These are phyloP conservation scores for Grigorovia yakushimaensis DNA, from an alignment of 805 yeast species.

Conservation along the genomic window DNA sequence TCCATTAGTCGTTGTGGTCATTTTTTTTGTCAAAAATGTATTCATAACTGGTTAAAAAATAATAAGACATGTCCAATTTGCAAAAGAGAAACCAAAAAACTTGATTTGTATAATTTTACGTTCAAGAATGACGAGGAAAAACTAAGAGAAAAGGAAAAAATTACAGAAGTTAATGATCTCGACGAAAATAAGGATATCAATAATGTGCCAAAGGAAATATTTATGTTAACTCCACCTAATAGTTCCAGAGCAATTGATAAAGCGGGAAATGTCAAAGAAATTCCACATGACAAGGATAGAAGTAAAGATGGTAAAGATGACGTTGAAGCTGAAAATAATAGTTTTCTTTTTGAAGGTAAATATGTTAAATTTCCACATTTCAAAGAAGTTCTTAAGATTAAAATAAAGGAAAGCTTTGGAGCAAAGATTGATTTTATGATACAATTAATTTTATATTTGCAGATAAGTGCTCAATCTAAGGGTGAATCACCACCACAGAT, in stretches of 20 bases:
- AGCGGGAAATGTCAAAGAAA: background rate
- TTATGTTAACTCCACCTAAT: background rate
- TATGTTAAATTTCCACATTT: slow-evolving; percentile 25
- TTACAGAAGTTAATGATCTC: background rate
- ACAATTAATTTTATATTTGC: slow-evolving; percentile 58
- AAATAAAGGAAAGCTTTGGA: slow-evolving; percentile 50
- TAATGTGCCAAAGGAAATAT: background rate
- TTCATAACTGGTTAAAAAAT: slow-evolving; percentile 58
- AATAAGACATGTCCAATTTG: slow-evolving; percentile 73
- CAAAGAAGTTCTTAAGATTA: slow-evolving; percentile 36
- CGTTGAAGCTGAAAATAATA: background rate
- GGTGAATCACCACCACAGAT: slow-evolving; percentile 47
- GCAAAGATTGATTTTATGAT: slow-evolving; percentile 80
- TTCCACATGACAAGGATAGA: background rate
- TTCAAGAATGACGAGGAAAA: slow-evolving; percentile 21
- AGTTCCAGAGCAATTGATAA: background rate
- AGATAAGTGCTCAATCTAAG: slow-evolving; percentile 36
- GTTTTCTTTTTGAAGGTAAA: slow-evolving; percentile 6
- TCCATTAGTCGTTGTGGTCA: slow-evolving; percentile 88
- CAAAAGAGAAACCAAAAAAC: slow-evolving; percentile 39
- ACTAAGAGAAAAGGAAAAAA: background rate
- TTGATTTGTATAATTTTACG: slow-evolving; percentile 62
- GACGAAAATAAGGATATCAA: too few relatives aligned
- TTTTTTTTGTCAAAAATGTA: slow-evolving; percentile 74
- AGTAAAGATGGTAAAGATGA: too few relatives aligned